These are phyloP conservation scores for Centaurea solstitialis DNA, from an alignment of 129 eudicot species.

Conservation along the genomic window DNA sequence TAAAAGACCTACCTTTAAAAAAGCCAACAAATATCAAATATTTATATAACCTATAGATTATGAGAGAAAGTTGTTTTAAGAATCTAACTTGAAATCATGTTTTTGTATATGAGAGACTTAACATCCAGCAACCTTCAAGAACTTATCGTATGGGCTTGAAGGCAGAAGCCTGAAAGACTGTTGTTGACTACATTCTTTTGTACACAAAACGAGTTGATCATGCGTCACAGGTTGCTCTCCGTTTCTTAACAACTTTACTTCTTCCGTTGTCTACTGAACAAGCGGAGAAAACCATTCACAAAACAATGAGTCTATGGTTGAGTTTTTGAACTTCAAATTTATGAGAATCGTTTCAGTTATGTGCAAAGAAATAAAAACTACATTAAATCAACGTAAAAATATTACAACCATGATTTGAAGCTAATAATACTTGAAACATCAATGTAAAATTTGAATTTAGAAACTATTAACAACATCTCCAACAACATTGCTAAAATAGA, in stretches of 20 bases:
- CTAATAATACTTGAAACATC: too few relatives aligned
- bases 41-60: slow-evolving; percentile 15
- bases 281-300: not conserved
- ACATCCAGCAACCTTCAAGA: slow-evolving; percentile 87
- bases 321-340: not conserved
- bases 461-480: too few relatives aligned
- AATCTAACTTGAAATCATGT: slow-evolving; percentile 6
- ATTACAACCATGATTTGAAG: too few relatives aligned
- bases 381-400: not conserved
- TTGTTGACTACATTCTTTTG: slow-evolving; percentile 46
- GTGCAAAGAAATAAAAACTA: slow-evolving; percentile 5
- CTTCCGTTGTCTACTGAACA: slow-evolving; percentile 32
- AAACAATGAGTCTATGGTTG: not conserved
- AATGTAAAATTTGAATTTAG: too few relatives aligned
- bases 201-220: slow-evolving; percentile 43
- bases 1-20: slow-evolving; percentile 7
- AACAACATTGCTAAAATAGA: too few relatives aligned
- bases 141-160: slow-evolving; percentile 87
- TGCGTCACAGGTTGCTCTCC: slow-evolving; percentile 25
- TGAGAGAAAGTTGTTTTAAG: slow-evolving; percentile 4
- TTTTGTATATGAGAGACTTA: slow-evolving; percentile 7
- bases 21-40: slow-evolving; percentile 7
- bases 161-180: slow-evolving; percentile 82
- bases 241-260: slow-evolving; percentile 20
- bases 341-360: not conserved